phyloP scores from a whole-genome alignment of 2,329 filamentous ascomycete species.

The Colletotrichum graminicola region DNA sequence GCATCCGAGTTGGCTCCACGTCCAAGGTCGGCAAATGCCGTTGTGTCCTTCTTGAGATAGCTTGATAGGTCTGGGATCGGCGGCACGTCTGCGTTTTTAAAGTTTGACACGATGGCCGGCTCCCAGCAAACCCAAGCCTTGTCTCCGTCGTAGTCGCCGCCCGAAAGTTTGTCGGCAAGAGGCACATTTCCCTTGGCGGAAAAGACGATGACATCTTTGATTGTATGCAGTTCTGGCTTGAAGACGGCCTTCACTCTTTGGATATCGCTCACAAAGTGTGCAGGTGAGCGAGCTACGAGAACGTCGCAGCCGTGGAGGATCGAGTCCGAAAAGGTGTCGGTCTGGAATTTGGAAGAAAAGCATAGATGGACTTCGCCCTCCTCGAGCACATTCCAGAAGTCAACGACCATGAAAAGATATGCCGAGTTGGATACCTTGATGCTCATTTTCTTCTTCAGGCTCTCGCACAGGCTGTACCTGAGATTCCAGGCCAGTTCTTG shows the following conservation, averaged over 20 bases:
- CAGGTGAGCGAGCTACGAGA: slow-evolving; percentile 77
- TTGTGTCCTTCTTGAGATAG: slow-evolving; percentile 63
- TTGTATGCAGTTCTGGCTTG: slow-evolving; percentile 69
- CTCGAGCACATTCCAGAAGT: slow-evolving; percentile 71
- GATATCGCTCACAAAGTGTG: slow-evolving; percentile 78
- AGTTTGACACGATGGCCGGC: slow-evolving; percentile 72
- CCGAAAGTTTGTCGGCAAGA: slow-evolving; percentile 78
- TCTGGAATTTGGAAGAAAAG: slow-evolving; percentile 75
- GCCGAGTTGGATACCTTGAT: slow-evolving; percentile 72
- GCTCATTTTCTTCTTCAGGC: slow-evolving; percentile 67
- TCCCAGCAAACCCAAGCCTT: slow-evolving; percentile 85
- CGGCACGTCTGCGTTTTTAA: slow-evolving; percentile 70
- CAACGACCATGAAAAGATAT: slow-evolving; percentile 75
- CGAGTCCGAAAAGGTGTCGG: slow-evolving; percentile 65
- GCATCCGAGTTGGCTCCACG: slow-evolving; percentile 42
- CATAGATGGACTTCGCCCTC: slow-evolving; percentile 76
- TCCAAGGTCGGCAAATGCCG: slow-evolving; percentile 60
- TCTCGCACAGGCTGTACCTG: slow-evolving; percentile 65
- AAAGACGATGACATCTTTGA: slow-evolving; percentile 88
- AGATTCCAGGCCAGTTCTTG: slow-evolving; percentile 61
- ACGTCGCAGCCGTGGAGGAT: slow-evolving; percentile 70
- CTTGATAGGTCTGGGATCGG: slow-evolving; percentile 59
- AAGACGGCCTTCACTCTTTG: slow-evolving; percentile 74
- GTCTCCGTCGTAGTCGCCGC: slow-evolving; percentile 87
- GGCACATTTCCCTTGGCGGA: slow-evolving; percentile 70